These are phyloP conservation scores for Selaginella moellendorffii DNA, from an alignment of 75 land plant species.

Conservation along the genomic window DNA sequence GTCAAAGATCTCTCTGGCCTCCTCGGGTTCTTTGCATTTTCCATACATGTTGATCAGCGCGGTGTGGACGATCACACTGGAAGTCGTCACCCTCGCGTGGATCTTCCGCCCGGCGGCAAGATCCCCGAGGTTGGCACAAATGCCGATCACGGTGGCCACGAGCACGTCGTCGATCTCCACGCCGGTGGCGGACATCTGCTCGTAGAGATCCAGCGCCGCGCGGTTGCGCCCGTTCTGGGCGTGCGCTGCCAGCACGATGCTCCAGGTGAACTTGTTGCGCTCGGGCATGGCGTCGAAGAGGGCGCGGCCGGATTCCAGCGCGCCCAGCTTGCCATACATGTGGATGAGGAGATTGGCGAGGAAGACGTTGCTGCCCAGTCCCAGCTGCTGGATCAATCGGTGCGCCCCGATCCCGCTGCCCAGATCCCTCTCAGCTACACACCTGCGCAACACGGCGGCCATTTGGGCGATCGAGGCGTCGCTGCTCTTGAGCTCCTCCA, in stretches of 20 bases:
- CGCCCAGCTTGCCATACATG: not conserved
- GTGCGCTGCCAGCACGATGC: not conserved
- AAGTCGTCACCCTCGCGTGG: not conserved
- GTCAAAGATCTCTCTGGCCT: not conserved
- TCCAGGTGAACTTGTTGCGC: not conserved
- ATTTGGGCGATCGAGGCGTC: not conserved
- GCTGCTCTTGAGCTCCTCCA: not conserved
- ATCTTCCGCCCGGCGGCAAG: not conserved
- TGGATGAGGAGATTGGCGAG: not conserved
- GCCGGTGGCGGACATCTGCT: not conserved
- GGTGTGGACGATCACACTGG: not conserved
- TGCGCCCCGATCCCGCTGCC: no score
- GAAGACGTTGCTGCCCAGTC: not conserved
- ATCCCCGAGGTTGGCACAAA: not conserved
- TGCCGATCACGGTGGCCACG: not conserved
- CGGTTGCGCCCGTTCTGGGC: not conserved
- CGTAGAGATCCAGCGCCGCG: not conserved
- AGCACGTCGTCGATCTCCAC: not conserved
- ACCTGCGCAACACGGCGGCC: no score
- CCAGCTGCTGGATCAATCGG: not conserved
- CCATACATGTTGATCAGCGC: not conserved
- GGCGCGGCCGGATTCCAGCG: not conserved
- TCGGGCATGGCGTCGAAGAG: not conserved
- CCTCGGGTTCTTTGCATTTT: not conserved
- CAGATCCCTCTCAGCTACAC: no score